Conservation (phyloP, 805 yeast species). For the Grigorovia jiainica region DNA sequence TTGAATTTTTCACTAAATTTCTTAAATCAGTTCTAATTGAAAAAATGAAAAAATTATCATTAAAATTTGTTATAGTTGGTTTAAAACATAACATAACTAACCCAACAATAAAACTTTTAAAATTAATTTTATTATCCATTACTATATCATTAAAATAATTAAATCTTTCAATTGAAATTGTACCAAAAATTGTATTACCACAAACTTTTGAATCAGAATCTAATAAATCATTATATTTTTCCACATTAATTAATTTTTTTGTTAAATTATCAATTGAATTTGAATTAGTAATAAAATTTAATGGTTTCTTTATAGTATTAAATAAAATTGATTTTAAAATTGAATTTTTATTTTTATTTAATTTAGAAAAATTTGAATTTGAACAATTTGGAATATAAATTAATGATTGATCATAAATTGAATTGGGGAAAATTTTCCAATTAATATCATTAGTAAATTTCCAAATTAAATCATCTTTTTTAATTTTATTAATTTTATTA, state of each 20-base stretch:
- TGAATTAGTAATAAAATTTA: conserved; percentile 11
- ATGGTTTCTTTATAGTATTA: conserved; percentile 19
- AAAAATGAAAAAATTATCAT: conserved; percentile 12
- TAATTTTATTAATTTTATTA: neutral
- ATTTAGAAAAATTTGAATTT: conserved; percentile 16
- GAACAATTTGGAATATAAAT: conserved; percentile 17
- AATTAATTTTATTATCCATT: conserved; percentile 14
- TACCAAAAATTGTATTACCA: conserved; percentile 24
- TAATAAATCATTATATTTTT: conserved; percentile 4
- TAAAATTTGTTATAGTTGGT: conserved; percentile 14
- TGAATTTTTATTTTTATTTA: conserved; percentile 17
- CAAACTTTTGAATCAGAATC: conserved; percentile 14
- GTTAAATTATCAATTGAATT: conserved; percentile 2
- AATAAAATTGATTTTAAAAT: conserved; percentile 19
- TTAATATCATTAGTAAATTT: neutral
- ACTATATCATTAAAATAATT: conserved; percentile 9
- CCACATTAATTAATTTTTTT: conserved; percentile 2
- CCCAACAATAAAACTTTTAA: conserved; percentile 22
- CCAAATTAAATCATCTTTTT: conserved; percentile 4
- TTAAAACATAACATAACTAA: conserved; percentile 22
- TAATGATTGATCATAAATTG: conserved; percentile 21
- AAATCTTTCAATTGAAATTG: conserved; percentile 11
- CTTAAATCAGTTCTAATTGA: conserved; percentile 20
- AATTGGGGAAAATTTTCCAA: conserved; percentile 11
- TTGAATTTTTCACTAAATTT: conserved; percentile 6